Evolutionary conservation across 1,139 yeast species (phyloP).

Genomic region (Blastobotrys serpentis): DNA sequence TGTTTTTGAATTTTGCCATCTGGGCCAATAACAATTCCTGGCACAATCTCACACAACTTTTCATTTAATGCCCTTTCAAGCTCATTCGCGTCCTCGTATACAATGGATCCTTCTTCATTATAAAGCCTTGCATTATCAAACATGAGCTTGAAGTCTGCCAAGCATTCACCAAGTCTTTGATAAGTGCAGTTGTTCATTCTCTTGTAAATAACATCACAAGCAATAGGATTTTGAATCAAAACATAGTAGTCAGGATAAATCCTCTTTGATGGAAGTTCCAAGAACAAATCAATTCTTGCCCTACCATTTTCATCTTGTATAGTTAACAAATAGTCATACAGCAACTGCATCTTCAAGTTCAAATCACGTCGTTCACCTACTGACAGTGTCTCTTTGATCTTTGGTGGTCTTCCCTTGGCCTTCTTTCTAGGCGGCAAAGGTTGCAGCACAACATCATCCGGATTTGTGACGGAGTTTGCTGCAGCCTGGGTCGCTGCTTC

Average conservation of each 20-base stretch:
- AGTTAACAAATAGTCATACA: slow-evolving; percentile 27
- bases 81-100: slow-evolving; percentile 69
- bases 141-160: slow-evolving; percentile 74
- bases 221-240: slow-evolving; percentile 76
- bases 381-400: slow-evolving; percentile 44
- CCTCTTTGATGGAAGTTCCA: slow-evolving; percentile 63
- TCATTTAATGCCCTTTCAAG: slow-evolving; percentile 43
- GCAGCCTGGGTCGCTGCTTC: slow-evolving; percentile 8
- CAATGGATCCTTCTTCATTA: slow-evolving; percentile 86
- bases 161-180: slow-evolving; percentile 55
- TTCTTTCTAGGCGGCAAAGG: slow-evolving; percentile 31
- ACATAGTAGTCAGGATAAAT: slow-evolving; percentile 86
- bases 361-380: slow-evolving; percentile 32
- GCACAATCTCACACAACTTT: slow-evolving; percentile 4
- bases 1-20: no score
- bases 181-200: slow-evolving; percentile 51
- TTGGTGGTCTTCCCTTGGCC: slow-evolving; percentile 42
- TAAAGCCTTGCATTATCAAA: slow-evolving; percentile 80
- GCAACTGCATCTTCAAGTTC: slow-evolving; percentile 25
- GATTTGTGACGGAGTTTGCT: not conserved
- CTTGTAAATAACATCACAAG: slow-evolving; percentile 65
- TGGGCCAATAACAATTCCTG: not conserved
- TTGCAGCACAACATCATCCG: slow-evolving; percentile 11
- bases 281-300: slow-evolving; percentile 54
- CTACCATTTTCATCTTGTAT: slow-evolving; percentile 37